phyloP scores from a whole-genome alignment of 345 rosid genomes.

The Eucalyptus tenuipes region DNA sequence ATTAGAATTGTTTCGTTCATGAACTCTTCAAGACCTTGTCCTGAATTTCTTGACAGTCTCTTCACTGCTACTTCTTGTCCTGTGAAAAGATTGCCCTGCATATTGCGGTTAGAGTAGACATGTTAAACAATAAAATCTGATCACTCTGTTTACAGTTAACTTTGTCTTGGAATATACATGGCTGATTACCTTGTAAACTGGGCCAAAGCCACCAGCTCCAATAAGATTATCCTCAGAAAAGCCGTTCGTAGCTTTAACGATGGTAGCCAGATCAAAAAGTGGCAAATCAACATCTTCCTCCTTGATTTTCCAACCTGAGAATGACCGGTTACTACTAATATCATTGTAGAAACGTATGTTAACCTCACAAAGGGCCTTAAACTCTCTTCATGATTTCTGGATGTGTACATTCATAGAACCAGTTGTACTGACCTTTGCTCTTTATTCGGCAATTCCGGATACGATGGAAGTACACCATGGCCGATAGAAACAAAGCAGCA shows the following conservation, averaged over 20 bases:
- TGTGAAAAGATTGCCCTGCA: conserved; percentile 25
- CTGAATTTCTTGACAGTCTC: conserved; percentile 24
- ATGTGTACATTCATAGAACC: not conserved
- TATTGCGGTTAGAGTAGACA: not conserved
- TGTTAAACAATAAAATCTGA: not conserved
- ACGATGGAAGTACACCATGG: not conserved
- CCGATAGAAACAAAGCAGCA: not conserved
- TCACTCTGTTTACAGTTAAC: not conserved
- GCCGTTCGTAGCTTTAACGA: conserved; percentile 19
- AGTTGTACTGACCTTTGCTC: not conserved
- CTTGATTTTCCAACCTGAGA: not conserved
- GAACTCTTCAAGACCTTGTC: conserved; percentile 28
- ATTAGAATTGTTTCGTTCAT: conserved; percentile 22
- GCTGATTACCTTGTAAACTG: conserved; percentile 20
- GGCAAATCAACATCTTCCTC: conserved; percentile 15
- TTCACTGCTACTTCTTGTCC: conserved; percentile 40
- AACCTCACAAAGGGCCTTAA: not conserved
- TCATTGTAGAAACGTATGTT: not conserved
- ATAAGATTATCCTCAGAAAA: conserved; percentile 19
- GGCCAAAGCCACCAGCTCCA: conserved; percentile 39
- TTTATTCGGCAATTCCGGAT: not conserved
- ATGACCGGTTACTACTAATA: not conserved
- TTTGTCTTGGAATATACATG: not conserved
- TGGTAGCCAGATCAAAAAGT: conserved; percentile 13
- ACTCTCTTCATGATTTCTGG: not conserved